phyloP scores from a whole-genome alignment of 352 stramenopile genomes.

The Phytophthora aleatoria region DNA sequence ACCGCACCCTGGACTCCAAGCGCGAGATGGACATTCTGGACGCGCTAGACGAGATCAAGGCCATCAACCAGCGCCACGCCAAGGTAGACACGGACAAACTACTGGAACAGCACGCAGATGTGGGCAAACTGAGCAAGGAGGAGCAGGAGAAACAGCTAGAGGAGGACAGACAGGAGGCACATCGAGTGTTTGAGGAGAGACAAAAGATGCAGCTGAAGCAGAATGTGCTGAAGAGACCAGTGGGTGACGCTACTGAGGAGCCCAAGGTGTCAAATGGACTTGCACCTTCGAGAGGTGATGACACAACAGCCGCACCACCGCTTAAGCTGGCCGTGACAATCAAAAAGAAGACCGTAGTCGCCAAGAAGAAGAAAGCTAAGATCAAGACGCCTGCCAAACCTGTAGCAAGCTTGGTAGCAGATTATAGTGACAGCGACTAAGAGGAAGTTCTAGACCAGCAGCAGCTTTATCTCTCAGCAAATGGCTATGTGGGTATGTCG shows the following conservation, averaged over 20 bases:
- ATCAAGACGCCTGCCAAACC: slow-evolving; percentile 40
- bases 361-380: slow-evolving; percentile 41
- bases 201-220: slow-evolving; percentile 39
- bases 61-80: slow-evolving; percentile 96
- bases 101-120: slow-evolving; percentile 57
- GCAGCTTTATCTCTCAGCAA: slow-evolving; percentile 19
- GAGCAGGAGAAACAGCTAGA: slow-evolving; percentile 53
- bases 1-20: slow-evolving; percentile 98
- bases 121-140: slow-evolving; percentile 41
- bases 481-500: slow-evolving; percentile 10
- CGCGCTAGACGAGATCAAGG: slow-evolving; percentile 98
- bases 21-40: slow-evolving; percentile 99
- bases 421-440: slow-evolving; percentile 81
- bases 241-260: slow-evolving; percentile 21
- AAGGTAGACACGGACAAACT: slow-evolving; percentile 88
- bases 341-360: slow-evolving; percentile 34
- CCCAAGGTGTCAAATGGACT: neutral
- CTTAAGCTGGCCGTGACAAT: slow-evolving; percentile 42
- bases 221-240: slow-evolving; percentile 29
- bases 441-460: slow-evolving; percentile 17
- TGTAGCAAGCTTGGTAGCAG: slow-evolving; percentile 66
- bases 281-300: neutral
- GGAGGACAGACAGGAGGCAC: slow-evolving; percentile 52
- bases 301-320: slow-evolving; percentile 16
- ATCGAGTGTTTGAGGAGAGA: slow-evolving; percentile 57